Evolutionary conservation across 2,329 filamentous ascomycete genomes (phyloP).

Genomic region (Alternaria brassicae): DNA sequence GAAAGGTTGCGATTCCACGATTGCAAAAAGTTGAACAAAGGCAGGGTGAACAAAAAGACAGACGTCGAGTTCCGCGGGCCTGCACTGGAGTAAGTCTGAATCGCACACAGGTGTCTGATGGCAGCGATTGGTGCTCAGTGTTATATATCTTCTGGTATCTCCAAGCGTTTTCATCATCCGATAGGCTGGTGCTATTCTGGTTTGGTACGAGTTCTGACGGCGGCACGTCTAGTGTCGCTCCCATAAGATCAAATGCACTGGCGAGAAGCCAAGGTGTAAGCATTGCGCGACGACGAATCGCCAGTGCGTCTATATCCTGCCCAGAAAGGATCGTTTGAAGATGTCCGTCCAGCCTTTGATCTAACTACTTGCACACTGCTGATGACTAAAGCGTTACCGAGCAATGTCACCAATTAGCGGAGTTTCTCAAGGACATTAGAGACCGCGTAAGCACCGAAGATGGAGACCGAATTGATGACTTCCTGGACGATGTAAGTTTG

Average conservation of each 20-base stretch:
- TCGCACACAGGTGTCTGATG: slow-evolving; percentile 1
- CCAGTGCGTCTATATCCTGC: slow-evolving; percentile 50
- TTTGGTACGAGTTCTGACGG: slow-evolving; percentile 19
- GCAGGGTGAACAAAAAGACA: slow-evolving; percentile 26
- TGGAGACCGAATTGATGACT: slow-evolving; percentile 28
- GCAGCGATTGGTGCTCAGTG: not conserved
- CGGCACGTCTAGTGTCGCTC: slow-evolving; percentile 42
- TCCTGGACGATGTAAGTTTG: slow-evolving; percentile 32
- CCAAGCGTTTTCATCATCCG: not conserved
- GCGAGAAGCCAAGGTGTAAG: slow-evolving; percentile 46
- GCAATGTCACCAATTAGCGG: slow-evolving; percentile 39
- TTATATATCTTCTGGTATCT: not conserved
- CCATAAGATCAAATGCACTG: slow-evolving; percentile 53
- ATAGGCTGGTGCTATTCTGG: slow-evolving; percentile 3
- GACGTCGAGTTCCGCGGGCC: slow-evolving; percentile 36
- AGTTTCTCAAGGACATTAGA: slow-evolving; percentile 28
- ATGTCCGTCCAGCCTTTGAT: slow-evolving; percentile 31
- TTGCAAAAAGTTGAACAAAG: slow-evolving; percentile 27
- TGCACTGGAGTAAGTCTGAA: slow-evolving; percentile 37
- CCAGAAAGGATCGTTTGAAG: slow-evolving; percentile 49
- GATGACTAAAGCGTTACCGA: slow-evolving; percentile 36
- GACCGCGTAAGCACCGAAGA: slow-evolving; percentile 29
- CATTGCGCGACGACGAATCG: slow-evolving; percentile 45
- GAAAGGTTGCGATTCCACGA: slow-evolving; percentile 45
- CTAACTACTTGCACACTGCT: slow-evolving; percentile 6